Base-by-base conservation (phyloP, 2,329 filamentous ascomycete genomes). In the Huntiella bhutanensis region DNA sequence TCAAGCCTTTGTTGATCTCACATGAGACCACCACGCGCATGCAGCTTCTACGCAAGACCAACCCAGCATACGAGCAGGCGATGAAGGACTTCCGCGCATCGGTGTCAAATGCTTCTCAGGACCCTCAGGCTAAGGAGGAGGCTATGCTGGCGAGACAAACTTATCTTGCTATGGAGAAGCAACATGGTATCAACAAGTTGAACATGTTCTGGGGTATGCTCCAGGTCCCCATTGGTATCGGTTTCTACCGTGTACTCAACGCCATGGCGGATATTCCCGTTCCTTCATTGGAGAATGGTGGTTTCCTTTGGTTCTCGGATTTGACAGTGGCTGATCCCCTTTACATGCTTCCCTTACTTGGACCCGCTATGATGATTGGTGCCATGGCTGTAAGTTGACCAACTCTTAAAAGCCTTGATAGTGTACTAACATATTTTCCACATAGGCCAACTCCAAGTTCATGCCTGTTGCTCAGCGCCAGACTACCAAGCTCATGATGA, bases 211-310 rank as follows among this genome's bases (percentile, higher is more conserved):
- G 63, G 62, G 54, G 58, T 11, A 55, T 67, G 37, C 41, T 61
- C 3, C 64, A 70, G 54, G 55, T 80, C 10, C 77, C 86, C 4
- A 67, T 93, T 52, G 82, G 80, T 51, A 85, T 77, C 59, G 85
- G 86, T 55, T 77, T 81, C 50, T 96, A 88, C 68, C 75, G 82
- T 50, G 66, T 88, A 40, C 60, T 92, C 52, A 71, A 75, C 45
- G 77, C 70, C 53, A 92, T 94, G 81, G 62, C 75, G 1, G 60
- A 67, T 16, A 64, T 96, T 41, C 88, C 88, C 3, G 84, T 95
- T 4, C 88, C 88, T 0, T 79, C 75, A 1, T 60, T 96, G 52
- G 73, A 82, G 54, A 65, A 63, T 1, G 82, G 82, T 32, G 79
- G 82, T 2, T 62, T 77, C 33, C 62, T 77, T 36, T 98, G 91